Percentiles rank a stretch among this genome's conserved stretches.
These are phyloP conservation scores for Rosa rugosa DNA, from an alignment of 306 rosid genomes.

Conservation along the genomic window DNA sequence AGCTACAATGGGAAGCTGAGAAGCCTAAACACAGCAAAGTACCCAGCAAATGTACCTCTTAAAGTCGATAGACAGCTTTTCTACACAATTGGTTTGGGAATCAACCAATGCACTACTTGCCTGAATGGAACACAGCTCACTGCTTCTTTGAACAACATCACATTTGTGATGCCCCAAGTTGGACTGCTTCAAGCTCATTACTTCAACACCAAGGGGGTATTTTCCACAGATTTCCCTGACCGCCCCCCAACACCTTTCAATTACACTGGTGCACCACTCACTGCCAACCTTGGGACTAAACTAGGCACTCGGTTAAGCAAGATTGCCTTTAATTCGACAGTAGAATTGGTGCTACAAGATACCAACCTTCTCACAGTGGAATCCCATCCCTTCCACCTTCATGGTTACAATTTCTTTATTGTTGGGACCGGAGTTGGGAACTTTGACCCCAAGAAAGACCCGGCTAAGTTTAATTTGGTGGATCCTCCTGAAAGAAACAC, in stretches of 20 bases:
- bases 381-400: conserved; percentile 44
- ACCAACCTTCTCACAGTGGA: conserved; percentile 30
- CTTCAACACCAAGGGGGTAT: conserved; percentile 34
- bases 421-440: conserved; percentile 39
- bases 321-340: conserved; percentile 28
- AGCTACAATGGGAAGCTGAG: conserved; percentile 12
- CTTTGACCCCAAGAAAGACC: conserved; percentile 28
- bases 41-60: conserved; percentile 33
- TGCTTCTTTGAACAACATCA: conserved; percentile 40
- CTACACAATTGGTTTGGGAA: conserved; percentile 33
- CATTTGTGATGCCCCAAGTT: conserved; percentile 31
- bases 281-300: conserved; percentile 33
- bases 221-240: conserved; percentile 38
- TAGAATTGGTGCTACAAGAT: conserved; percentile 36
- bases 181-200: conserved; percentile 45
- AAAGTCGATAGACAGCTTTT: conserved; percentile 32
- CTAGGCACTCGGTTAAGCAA: conserved; percentile 34
- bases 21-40: conserved; percentile 33
- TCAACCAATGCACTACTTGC: conserved; percentile 29
- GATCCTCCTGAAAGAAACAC: conserved; percentile 42
- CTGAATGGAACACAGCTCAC: conserved; percentile 29
- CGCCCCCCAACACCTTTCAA: conserved; percentile 33
- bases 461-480: conserved; percentile 28
- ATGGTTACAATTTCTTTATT: conserved; percentile 37
- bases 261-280: conserved; percentile 36